Evolutionary conservation across 768 basidiomycete genomes (phyloP).

Genomic region (Neoboletus magnificus): DNA sequence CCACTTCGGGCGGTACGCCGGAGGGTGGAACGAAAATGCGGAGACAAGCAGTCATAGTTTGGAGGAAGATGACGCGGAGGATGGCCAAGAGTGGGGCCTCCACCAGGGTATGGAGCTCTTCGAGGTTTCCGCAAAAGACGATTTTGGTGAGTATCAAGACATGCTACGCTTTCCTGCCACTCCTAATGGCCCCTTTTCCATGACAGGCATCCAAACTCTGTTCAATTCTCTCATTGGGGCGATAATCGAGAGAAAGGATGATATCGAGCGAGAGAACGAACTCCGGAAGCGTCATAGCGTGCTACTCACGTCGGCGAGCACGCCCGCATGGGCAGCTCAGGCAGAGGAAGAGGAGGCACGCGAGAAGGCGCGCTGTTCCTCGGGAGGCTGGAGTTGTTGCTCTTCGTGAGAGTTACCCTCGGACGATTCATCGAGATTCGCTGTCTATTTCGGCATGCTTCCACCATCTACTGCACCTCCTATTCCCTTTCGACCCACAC

Average conservation of each 20-base stretch:
- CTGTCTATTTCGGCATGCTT: slow-evolving; percentile 20
- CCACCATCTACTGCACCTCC: slow-evolving; percentile 15
- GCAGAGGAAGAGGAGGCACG: slow-evolving; percentile 78
- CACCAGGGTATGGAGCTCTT: slow-evolving; percentile 84
- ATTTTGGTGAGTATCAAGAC: slow-evolving; percentile 49
- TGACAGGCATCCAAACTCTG: slow-evolving; percentile 70
- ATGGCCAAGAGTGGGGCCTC: slow-evolving; percentile 67
- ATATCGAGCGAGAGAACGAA: slow-evolving; percentile 79
- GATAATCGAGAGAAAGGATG: slow-evolving; percentile 75
- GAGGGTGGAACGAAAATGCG: slow-evolving; percentile 52
- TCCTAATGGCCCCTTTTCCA: slow-evolving; percentile 4
- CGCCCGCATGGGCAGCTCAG: slow-evolving; percentile 76
- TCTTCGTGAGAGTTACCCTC: slow-evolving; percentile 35
- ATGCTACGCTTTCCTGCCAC: slow-evolving; percentile 5
- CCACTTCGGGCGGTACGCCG: slow-evolving; percentile 48
- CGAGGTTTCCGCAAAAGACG: slow-evolving; percentile 91
- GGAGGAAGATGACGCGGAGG: slow-evolving; percentile 57
- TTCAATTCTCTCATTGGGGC: slow-evolving; percentile 78
- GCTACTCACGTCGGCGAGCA: slow-evolving; percentile 57
- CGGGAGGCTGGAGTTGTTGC: slow-evolving; percentile 69
- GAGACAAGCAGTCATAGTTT: slow-evolving; percentile 67
- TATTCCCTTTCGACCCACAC: slow-evolving; percentile 14
- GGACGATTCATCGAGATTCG: slow-evolving; percentile 6
- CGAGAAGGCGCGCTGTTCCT: slow-evolving; percentile 43
- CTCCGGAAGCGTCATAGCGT: slow-evolving; percentile 82